Base-by-base conservation (phyloP, 257 asterid genomes). In the Marsdenia floribunda region DNA sequence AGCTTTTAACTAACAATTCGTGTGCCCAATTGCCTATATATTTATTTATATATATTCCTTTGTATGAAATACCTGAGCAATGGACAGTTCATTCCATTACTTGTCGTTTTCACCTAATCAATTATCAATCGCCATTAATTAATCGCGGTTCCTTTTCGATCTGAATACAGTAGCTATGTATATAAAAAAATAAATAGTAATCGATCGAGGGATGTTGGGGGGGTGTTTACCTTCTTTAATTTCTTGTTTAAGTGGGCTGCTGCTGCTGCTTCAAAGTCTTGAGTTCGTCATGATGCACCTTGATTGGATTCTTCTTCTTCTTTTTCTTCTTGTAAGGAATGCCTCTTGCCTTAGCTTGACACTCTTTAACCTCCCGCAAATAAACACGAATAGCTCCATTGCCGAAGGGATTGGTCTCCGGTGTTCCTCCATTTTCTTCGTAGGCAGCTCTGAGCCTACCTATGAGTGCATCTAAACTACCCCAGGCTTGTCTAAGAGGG, bases 401-500 rank as follows among this genome's bases (percentile, higher is more conserved):
- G 0, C 96, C 98, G 10, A 93, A 91, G 0, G 98, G 98, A 73
- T 90, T 93, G 2, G 80, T 75, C 85, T 90, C 98, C 0, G 85
- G 89, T 3, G 96, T 57, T 0, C 98, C 98, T 1, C 98, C 97
- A 79, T 93, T 85, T 85, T 93, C 98, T 66, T 93, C 98, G 71
- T 87, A 93, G 3, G 98, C 98, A 6, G 98, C 98, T 42, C 98
- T 73, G 19, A 93, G 93, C 71, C 98, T 81, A 0, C 98, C 98
- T 47, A 93, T 91, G 9, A 93, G 67, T 9, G 98, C 98, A 77
- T 93, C 98, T 46, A 93, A 89, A 87, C 98, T 91, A 60, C 98
- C 98, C 98, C 98, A 93, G 3, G 98, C 98, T 85, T 93, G 98
- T 80, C 96, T 76, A 37, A 93, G 78, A 6, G 98, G 98, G 71